Evolutionary conservation across 768 basidiomycete species (phyloP).

Genomic region (Russula ochroleuca): DNA sequence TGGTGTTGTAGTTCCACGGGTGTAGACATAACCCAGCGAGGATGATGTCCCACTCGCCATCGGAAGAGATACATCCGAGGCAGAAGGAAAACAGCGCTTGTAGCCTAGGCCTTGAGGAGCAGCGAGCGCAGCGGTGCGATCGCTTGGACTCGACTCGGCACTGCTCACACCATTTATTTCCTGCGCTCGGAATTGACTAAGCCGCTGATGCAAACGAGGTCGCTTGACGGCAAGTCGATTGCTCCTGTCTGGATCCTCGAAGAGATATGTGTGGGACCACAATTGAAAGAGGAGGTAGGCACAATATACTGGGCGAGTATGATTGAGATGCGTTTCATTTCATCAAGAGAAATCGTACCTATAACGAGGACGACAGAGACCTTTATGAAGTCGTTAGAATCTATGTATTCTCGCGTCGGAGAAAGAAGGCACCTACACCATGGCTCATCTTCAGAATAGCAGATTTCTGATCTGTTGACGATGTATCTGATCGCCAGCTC

Average conservation of each 20-base stretch:
- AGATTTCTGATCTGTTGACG: constrained; percentile 37
- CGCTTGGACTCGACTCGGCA: constrained; percentile 7
- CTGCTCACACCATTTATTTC: constrained; percentile 5
- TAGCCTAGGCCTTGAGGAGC: background rate
- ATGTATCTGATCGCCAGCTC: constrained; percentile 30
- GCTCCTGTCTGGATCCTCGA: constrained; percentile 39
- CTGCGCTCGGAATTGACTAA: constrained; percentile 9
- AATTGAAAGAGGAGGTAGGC: constrained; percentile 78
- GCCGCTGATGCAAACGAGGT: constrained; percentile 6
- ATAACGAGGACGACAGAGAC: constrained; percentile 74
- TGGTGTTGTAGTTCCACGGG: constrained; percentile 15
- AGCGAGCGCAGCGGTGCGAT: background rate
- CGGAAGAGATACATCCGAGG: constrained; percentile 22
- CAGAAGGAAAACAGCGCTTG: constrained; percentile 14
- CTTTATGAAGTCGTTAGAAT: constrained; percentile 34
- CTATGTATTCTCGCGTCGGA: background rate
- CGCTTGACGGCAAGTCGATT: constrained; percentile 21
- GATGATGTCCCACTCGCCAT: constrained; percentile 11
- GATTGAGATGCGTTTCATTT: background rate
- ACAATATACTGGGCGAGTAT: constrained; percentile 52
- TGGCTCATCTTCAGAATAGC: constrained; percentile 70
- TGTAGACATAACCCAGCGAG: constrained; percentile 19
- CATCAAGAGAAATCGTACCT: constrained; percentile 39
- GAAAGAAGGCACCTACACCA: constrained; percentile 47
- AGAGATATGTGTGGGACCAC: constrained; percentile 72